Percentiles rank a stretch among this genome's conserved stretches.
These are phyloP conservation scores for Hygrophila difformis DNA, from an alignment of 257 asterid species.

Conservation along the genomic window DNA sequence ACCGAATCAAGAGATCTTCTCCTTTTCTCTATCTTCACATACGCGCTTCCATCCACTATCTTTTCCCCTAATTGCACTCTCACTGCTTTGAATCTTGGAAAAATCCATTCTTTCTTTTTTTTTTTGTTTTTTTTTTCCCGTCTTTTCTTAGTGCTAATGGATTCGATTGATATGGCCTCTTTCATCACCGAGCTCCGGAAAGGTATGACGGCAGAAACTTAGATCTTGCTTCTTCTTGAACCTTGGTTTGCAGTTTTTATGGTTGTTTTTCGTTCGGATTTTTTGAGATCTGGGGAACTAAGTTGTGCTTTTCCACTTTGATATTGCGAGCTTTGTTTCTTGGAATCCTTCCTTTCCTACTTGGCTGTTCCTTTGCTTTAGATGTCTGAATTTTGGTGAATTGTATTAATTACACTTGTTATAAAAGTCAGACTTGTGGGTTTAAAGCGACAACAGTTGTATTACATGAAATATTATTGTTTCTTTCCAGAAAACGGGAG, in stretches of 20 bases:
- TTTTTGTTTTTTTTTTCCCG: not conserved
- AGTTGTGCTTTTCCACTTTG: slow-evolving; percentile 14
- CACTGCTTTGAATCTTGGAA: slow-evolving; percentile 21
- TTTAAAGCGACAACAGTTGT: not conserved
- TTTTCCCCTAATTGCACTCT: slow-evolving; percentile 1
- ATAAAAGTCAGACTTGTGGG: not conserved
- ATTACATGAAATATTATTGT: slow-evolving; percentile 7
- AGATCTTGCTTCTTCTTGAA: slow-evolving; percentile 19
- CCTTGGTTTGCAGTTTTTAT: not conserved
- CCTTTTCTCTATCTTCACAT: slow-evolving; percentile 7
- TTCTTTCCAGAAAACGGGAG: slow-evolving; percentile 2
- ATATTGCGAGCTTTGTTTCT: too few species aligned
- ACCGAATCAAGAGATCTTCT: slow-evolving; percentile 10
- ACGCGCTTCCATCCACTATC: not conserved
- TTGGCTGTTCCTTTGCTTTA: slow-evolving; percentile 9
- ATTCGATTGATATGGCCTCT: slow-evolving; percentile 35
- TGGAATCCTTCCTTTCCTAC: not conserved
- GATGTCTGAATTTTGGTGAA: slow-evolving; percentile 4
- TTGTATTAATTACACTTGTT: not conserved
- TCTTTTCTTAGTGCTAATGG: too few species aligned
- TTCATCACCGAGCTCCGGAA: slow-evolving; percentile 42
- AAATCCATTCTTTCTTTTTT: slow-evolving; percentile 17
- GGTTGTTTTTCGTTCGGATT: slow-evolving; percentile 15
- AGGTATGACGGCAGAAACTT: slow-evolving; percentile 36
- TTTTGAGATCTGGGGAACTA: slow-evolving; percentile 38